Evolutionary conservation across 176 grass and related monocot genomes (phyloP), one percentile per base, ranked within the genome.

Genomic region (Aegilops sharonensis): DNA sequence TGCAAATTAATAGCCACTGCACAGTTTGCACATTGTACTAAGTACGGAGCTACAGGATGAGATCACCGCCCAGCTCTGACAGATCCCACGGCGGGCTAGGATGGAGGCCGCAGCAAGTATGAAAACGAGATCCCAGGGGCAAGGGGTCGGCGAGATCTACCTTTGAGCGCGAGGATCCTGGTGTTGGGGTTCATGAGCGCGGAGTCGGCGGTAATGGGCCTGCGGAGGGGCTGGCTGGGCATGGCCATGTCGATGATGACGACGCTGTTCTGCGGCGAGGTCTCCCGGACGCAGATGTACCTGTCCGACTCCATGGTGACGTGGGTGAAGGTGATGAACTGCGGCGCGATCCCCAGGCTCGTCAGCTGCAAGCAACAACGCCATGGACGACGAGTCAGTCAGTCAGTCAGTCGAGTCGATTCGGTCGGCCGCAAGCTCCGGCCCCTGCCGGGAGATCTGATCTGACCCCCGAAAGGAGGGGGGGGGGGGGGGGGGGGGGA

Each of bases 251-350:
- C 97, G 80, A 99, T 45, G 89, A 99, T 92, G 87, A 99, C 94
- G 67, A 99, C 94, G 69, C 97, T 99, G 72, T 99, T 99, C 85
- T 99, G 97, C 27, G 97, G 97, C 1, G 97, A 94, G 25, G 97
- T 99, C 87, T 99, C 97, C 69, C 97, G 93, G n/a, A 99, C 94
- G 80, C 97, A 99, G 83, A 99, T 93, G 88, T 97, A 99, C 81
- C 94, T 90, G 30, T 99, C 97, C 13, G 97, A 99, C 85, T 99
- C 97, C 97, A 99, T 99, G 37, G 97, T 99, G 59, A 99, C 97
- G 18, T 99, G 94, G 50, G 97, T 99, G 79, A 99, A 99, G 68
- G 97, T 99, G 77, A 99, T 90, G 89, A 99, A 99, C 87, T 99
- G 94, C 64, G 92, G 89, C 89, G 89, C 93, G 74, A 99, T 97